Conservation (phyloP, 768 basidiomycete species). For the Lactarius akahatsu region DNA sequence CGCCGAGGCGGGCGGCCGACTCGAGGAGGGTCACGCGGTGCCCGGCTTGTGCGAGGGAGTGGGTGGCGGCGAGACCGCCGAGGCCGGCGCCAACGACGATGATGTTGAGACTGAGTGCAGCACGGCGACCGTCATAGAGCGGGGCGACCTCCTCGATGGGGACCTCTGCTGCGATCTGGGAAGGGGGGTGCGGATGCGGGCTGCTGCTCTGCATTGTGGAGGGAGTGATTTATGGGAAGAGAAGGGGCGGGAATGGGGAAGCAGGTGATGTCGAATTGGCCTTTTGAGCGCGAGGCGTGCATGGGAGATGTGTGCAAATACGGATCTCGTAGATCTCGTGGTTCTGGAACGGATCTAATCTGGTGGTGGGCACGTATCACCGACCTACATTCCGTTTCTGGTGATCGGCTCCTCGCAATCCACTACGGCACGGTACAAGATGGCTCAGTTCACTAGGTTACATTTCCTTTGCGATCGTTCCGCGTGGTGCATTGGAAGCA, state of each 20-base stretch:
- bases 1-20: conserved; percentile 40
- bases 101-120: conserved; percentile 39
- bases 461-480: neutral
- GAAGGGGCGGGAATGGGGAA: neutral
- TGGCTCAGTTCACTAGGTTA: too few relatives aligned
- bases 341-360: too few relatives aligned
- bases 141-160: conserved; percentile 26
- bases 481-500: neutral
- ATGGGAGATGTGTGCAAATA: too few relatives aligned
- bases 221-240: neutral
- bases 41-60: conserved; percentile 41
- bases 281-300: neutral
- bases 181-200: neutral
- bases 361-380: too few relatives aligned
- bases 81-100: conserved; percentile 45
- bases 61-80: conserved; percentile 43
- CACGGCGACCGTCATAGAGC: conserved; percentile 36
- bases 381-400: too few relatives aligned
- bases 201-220: conserved; percentile 3
- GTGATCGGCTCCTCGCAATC: too few relatives aligned
- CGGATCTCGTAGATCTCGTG: too few relatives aligned
- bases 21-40: conserved; percentile 43
- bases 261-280: neutral
- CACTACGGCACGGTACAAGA: too few relatives aligned
- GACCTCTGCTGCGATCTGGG: neutral